Conservation (phyloP, 805 yeast genomes). For the Starmerella davenportii region DNA sequence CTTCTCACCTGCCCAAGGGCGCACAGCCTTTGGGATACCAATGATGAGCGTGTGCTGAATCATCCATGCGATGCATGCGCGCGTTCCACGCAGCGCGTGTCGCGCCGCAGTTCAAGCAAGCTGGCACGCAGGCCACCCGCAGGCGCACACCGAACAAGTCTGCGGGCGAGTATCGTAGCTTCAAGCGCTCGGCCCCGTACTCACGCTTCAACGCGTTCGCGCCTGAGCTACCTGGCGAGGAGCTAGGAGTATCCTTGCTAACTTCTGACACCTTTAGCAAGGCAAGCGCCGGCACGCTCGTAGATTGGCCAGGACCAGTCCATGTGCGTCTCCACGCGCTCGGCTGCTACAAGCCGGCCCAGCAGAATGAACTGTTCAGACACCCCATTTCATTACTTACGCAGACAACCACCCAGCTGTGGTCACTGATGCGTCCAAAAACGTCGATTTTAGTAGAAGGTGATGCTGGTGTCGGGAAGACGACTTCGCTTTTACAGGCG, state of each 20-base stretch:
- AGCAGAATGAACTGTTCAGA: slow-evolving; percentile 15
- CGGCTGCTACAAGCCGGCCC: slow-evolving; percentile 15
- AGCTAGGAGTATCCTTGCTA: slow-evolving; percentile 1
- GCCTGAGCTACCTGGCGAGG: slow-evolving; percentile 8
- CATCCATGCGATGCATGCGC: background rate
- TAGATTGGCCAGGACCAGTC: slow-evolving; percentile 12
- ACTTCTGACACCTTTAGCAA: slow-evolving; percentile 1
- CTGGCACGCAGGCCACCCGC: background rate
- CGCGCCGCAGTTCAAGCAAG: background rate
- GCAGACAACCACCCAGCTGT: slow-evolving; percentile 3
- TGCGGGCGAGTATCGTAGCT: slow-evolving; percentile 16
- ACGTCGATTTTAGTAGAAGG: slow-evolving; percentile 11
- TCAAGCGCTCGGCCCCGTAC: slow-evolving; percentile 15
- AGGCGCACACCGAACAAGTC: slow-evolving; percentile 12
- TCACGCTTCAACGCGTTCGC: slow-evolving; percentile 10
- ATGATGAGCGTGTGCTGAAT: too few relatives aligned
- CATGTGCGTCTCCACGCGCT: slow-evolving; percentile 12
- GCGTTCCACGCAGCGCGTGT: background rate
- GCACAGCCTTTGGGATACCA: too few relatives aligned
- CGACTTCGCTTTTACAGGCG: slow-evolving; percentile 51
- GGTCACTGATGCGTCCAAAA: slow-evolving; percentile 2
- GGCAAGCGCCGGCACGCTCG: slow-evolving; percentile 5
- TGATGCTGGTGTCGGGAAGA: slow-evolving; percentile 55
- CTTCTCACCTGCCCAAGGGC: too few relatives aligned
- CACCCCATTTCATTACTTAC: slow-evolving; percentile 10